Base-by-base conservation (phyloP, 148 eudicot genomes). In the Rhododendron williamsianum region DNA sequence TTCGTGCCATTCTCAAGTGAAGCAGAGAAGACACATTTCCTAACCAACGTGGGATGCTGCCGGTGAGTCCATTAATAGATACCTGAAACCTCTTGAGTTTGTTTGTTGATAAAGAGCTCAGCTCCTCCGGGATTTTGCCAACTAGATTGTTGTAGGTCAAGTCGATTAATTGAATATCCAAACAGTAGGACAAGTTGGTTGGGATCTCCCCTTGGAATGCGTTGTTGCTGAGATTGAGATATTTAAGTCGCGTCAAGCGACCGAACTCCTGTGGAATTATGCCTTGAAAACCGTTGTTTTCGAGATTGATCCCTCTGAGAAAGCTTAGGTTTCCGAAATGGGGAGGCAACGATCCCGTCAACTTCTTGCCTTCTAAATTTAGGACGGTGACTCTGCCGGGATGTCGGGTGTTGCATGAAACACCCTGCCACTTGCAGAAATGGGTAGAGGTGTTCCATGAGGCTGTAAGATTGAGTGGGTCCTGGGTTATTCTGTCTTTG, bases 371-470 rank as follows among this genome's bases (percentile, higher is more conserved):
- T 0, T 0, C 4, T 9, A 72, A 63, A 21, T 83, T 71, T 0
- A 83, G 6, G 63, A 27, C 1, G 0, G 67, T 51, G 9, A 72
- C 79, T 83, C 84, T 82, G 21, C 51, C 41, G 10, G 72, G 72
- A 56, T 82, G 84, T 23, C 74, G 48, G 23, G 25, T 23, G 33
- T 65, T 51, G 74, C 88, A 87, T 4, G 18, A 18, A 36, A 87
- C 81, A 15, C 85, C 88, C 4, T 6, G 25, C 88, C 88, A 87
- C 1, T 21, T 12, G 16, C 88, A 87, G 27, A 45, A 76, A 41
- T 65, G 86, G 25, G 27, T 1, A 1, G 88, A 83, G 13, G 9
- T 4, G 49, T 83, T 87, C 88, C 88, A 87, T 9, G 85, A 82
- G 16, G 9, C 9, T 8, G 73, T 30, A 30, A 45, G 16, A 30